phyloP scores from a whole-genome alignment of 345 rosid genomes.

The Conringia planisiliqua region DNA sequence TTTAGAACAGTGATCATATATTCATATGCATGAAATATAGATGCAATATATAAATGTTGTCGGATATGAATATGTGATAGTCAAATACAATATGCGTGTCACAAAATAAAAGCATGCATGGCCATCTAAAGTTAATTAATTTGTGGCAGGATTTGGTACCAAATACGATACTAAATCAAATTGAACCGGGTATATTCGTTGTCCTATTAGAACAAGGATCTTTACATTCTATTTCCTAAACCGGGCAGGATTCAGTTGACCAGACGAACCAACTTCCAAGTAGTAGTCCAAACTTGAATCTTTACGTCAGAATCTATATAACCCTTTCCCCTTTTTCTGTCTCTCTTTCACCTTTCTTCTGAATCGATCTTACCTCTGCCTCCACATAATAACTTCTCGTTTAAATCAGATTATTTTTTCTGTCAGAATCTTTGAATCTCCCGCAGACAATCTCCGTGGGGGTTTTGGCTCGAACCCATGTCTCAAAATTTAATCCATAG shows the following conservation, averaged over 20 bases:
- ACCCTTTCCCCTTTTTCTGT: slow-evolving; percentile 9
- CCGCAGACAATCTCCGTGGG: background rate
- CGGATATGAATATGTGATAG: background rate
- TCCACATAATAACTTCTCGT: slow-evolving; percentile 1
- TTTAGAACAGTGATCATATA: background rate
- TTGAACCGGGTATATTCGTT: background rate
- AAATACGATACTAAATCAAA: background rate
- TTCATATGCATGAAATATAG: background rate
- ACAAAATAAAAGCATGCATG: background rate
- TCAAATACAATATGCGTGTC: background rate
- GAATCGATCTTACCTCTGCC: slow-evolving; percentile 19
- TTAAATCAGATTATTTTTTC: background rate
- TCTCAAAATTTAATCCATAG: slow-evolving; percentile 34
- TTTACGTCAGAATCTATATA: slow-evolving; percentile 30
- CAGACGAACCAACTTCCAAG: slow-evolving; percentile 18
- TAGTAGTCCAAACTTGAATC: slow-evolving; percentile 4
- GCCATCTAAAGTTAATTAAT: background rate
- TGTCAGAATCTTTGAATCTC: slow-evolving; percentile 25
- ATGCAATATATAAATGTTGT: background rate
- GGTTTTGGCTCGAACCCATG: slow-evolving; percentile 29
- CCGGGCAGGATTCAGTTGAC: slow-evolving; percentile 1
- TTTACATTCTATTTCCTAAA: slow-evolving; percentile 12
- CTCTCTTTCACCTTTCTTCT: slow-evolving; percentile 30
- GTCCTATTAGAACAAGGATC: background rate
- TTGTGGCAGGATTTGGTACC: background rate